Evolutionary conservation across 2,329 filamentous ascomycete genomes (phyloP).

Genomic region (Pseudodiploospora longispora): DNA sequence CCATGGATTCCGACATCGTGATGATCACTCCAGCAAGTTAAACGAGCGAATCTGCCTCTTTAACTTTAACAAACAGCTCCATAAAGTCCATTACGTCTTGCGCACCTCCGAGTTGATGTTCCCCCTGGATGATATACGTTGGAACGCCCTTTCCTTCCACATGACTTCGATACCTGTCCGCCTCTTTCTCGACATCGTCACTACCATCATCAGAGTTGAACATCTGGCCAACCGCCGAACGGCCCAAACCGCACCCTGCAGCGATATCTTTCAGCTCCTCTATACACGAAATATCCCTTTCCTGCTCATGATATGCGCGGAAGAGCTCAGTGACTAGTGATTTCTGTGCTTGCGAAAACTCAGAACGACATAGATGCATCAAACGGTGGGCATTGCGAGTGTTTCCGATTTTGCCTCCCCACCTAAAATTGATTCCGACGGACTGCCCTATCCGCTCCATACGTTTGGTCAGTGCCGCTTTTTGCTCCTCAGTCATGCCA

Average conservation of each 20-base stretch:
- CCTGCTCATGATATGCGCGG: conserved; percentile 20
- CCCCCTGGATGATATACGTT: conserved; percentile 9
- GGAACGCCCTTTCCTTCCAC: conserved; percentile 12
- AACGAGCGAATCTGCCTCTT: background rate
- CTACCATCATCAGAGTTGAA: conserved; percentile 5
- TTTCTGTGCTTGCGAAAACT: conserved; percentile 9
- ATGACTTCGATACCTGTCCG: conserved; percentile 3
- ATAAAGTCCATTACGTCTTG: conserved; percentile 10
- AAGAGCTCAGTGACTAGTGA: conserved; percentile 19
- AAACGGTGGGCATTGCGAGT: conserved; percentile 27
- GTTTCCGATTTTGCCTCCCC: conserved; percentile 23
- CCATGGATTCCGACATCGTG: too few relatives aligned
- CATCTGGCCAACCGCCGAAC: conserved; percentile 8
- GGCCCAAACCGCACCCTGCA: conserved; percentile 12
- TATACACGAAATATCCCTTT: conserved; percentile 20
- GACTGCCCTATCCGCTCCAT: conserved; percentile 20
- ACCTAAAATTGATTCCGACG: conserved; percentile 26
- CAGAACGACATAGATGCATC: conserved; percentile 15
- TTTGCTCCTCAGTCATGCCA: conserved; percentile 17
- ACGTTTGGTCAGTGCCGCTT: conserved; percentile 17
- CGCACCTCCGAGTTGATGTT: conserved; percentile 7
- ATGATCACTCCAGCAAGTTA: too few relatives aligned
- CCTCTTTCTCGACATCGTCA: conserved; percentile 10
- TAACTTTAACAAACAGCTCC: conserved; percentile 13
- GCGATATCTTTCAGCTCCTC: conserved; percentile 16